phyloP scores from a whole-genome alignment of 2,329 filamentous ascomycete species.

The Didymella glomerata region DNA sequence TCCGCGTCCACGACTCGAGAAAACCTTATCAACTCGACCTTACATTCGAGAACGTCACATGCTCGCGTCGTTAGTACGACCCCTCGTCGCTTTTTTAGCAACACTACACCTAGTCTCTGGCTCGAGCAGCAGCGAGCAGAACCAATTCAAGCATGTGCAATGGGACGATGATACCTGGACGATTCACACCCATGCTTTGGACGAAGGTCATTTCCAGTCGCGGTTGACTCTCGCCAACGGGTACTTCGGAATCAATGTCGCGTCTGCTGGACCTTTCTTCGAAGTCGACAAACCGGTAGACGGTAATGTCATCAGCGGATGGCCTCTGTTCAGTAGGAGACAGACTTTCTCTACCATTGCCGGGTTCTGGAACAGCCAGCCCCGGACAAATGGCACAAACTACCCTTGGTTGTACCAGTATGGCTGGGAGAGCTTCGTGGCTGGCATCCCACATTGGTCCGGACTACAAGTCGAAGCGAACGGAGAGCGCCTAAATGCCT shows the following conservation, averaged over 20 bases:
- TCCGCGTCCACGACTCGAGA: not conserved
- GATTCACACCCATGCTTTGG: slow-evolving; percentile 61
- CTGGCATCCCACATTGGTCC: slow-evolving; percentile 74
- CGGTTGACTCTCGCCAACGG: slow-evolving; percentile 65
- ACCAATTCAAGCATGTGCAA: slow-evolving; percentile 55
- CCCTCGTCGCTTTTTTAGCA: slow-evolving; percentile 24
- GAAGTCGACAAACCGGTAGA: slow-evolving; percentile 62
- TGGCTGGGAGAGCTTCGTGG: slow-evolving; percentile 74
- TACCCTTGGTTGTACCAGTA: slow-evolving; percentile 74
- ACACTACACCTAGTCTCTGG: slow-evolving; percentile 13
- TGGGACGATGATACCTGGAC: slow-evolving; percentile 69
- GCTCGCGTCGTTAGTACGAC: slow-evolving; percentile 15
- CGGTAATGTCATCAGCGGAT: slow-evolving; percentile 67
- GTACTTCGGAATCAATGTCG: slow-evolving; percentile 70
- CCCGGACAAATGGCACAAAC: slow-evolving; percentile 67
- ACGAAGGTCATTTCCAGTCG: slow-evolving; percentile 67
- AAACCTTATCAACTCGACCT: not conserved
- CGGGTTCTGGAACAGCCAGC: slow-evolving; percentile 71
- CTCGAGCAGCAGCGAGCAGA: slow-evolving; percentile 34
- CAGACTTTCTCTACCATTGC: slow-evolving; percentile 73
- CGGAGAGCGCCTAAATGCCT: slow-evolving; percentile 66
- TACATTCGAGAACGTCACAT: slow-evolving; percentile 8
- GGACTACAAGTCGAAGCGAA: slow-evolving; percentile 66
- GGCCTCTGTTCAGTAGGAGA: slow-evolving; percentile 70
- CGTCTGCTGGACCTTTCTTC: slow-evolving; percentile 69